Evolutionary conservation across 192 early-diverging fungal species (phyloP), one percentile per base, ranked within the genome.

Genomic region (Entophlyctis helioformis): DNA sequence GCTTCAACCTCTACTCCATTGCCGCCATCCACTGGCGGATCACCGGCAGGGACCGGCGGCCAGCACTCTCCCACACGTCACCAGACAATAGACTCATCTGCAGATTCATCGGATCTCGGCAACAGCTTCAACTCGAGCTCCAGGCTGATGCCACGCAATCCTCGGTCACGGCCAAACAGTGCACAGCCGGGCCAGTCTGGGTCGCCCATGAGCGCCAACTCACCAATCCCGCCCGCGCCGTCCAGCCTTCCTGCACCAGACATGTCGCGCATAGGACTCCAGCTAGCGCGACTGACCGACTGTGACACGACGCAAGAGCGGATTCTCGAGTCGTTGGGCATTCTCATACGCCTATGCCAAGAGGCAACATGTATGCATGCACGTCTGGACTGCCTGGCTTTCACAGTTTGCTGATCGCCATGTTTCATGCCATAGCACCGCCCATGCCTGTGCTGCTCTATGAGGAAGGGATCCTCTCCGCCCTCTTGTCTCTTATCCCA

Each of bases 281-380:
- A 59, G 13, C 40, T 69, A 26, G 44, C 51, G 18, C 54, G 37
- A 9, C 26, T 69, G 18, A 69, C 67, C 8, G 67, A 69, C 42
- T 44, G 36, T 22, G 67, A 69, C 19, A 48, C 45, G n/a, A 36
- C 46, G 9, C 13, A 31, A 11, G 50, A 63, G n/a, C 41, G 54
- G 31, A 27, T 53, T n/a, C 6, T 53, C 25, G 53, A 60, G 18
- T 38, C 56, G 1, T 28, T 68, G 16, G 47, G 44, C 22, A 37
- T 36, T 15, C 39, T 68, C 24, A 56, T 59, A 35, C 38, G 15
- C 24, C 16, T 63, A n/a, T 53, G 54, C 8, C 35, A 51, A 20
- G 51, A 49, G 20, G 53, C 57, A 16, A 25, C 31, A 29, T 28
- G 16, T 2, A 20, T 32, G 23, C 51, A 27, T 49, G 41, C 28